Base-by-base conservation (phyloP, 768 basidiomycete genomes). In the Mycena metata region DNA sequence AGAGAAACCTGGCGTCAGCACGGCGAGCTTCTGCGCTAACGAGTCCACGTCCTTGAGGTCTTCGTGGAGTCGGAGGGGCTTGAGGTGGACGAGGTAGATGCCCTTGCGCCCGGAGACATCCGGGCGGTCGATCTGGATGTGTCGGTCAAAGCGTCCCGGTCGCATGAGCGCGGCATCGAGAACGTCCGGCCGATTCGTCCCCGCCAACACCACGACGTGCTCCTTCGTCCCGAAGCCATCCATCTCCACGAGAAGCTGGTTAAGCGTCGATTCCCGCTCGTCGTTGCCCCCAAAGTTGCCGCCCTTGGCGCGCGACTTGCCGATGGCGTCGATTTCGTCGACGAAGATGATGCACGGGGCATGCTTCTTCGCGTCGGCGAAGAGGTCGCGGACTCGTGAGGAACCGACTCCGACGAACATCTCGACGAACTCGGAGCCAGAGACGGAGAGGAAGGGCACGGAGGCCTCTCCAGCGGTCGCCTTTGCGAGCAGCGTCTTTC, bases 341-440 rank as follows among this genome's bases (percentile, higher is more conserved):
- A 99, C 89, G 81, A 99, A 99, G 78, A 99, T 94, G 85, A 99
- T 99, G 77, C 95, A 96, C 0, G 98, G 98, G 0, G 98, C 96
- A 77, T 98, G 89, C 85, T 98, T 98, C 88, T 94, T 96, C 52
- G 98, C 98, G 5, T 93, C 96, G 39, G 96, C 93, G 79, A 99
- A 99, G 47, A 99, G 90, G 81, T 99, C 98, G 54, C 98, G 91
- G 13, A 99, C 98, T 70, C 98, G 90, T 5, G 96, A 96, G 3
- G 98, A 96, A 65, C 98, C 98, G 58, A 99, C 98, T 80, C 98
- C 98, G 73, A 99, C 98, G 77, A 99, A 99, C 96, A 99, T 98
- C 82, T 99, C 98, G 68, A 99, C 96, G 77, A 99, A 99, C 78
- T 99, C 98, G 47, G 97, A 99, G 57, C 98, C 98, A 52, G 97